These are phyloP conservation scores for Actinomucor elegans DNA, from an alignment of 371 early-diverging fungal genomes.

Conservation along the genomic window DNA sequence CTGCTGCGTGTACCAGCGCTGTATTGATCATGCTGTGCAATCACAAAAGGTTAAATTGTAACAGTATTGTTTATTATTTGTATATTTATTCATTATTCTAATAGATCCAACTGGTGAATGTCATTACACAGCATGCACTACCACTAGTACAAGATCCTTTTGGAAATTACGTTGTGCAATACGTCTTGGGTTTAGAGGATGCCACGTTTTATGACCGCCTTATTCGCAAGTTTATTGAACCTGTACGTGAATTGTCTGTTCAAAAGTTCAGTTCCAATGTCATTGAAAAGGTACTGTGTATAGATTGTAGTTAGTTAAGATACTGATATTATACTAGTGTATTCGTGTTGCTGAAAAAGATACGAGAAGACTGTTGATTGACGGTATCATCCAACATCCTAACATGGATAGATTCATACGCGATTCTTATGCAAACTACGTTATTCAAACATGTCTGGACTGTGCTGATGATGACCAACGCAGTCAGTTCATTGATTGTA, in stretches of 20 bases:
- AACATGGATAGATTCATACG: conserved; percentile 76
- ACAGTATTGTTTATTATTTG: neutral
- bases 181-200: conserved; percentile 83
- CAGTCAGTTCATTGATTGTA: conserved; percentile 47
- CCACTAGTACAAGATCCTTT: conserved; percentile 90
- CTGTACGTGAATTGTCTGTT: conserved; percentile 76
- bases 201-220: conserved; percentile 64
- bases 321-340: conserved; percentile 63
- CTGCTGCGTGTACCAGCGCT: conserved; percentile 96
- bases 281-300: conserved; percentile 72
- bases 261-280: conserved; percentile 94
- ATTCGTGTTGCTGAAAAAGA: conserved; percentile 75
- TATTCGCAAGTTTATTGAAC: conserved; percentile 72
- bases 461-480: conserved; percentile 78
- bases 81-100: neutral
- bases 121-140: conserved; percentile 77
- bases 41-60: conserved; percentile 56
- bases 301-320: too few species aligned
- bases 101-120: conserved; percentile 70
- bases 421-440: conserved; percentile 90
- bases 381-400: conserved; percentile 67
- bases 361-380: conserved; percentile 67
- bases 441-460: conserved; percentile 88
- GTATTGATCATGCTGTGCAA: conserved; percentile 84
- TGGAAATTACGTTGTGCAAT: conserved; percentile 98